Evolutionary conservation across 1,284 basidiomycete genomes (phyloP).

Genomic region (Singerocomus inundabilis): DNA sequence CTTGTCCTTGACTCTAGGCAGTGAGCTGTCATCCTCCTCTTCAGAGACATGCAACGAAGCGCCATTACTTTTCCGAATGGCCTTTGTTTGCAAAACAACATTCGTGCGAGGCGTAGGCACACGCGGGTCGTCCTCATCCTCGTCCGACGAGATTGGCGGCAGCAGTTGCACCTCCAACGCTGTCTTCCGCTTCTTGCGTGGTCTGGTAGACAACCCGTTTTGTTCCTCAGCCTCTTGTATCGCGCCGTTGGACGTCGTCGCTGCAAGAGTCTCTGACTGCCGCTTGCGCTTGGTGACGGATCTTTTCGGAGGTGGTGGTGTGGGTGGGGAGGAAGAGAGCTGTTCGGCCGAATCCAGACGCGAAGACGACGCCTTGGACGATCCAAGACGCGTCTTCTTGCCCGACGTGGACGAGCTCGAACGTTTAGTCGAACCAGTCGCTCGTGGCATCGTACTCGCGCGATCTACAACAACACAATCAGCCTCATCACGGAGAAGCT

Average conservation of each 20-base stretch:
- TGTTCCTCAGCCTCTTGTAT: neutral
- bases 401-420: slow-evolving; percentile 10
- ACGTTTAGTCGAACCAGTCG: slow-evolving; percentile 18
- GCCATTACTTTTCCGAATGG: neutral
- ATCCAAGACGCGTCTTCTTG: slow-evolving; percentile 17
- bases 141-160: slow-evolving; percentile 13
- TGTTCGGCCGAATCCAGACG: slow-evolving; percentile 6
- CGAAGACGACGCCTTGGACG: slow-evolving; percentile 8
- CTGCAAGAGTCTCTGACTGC: neutral
- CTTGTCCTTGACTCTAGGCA: slow-evolving; percentile 8
- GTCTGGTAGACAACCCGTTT: slow-evolving; percentile 7
- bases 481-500: too few species aligned
- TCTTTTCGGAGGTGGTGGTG: slow-evolving; percentile 1
- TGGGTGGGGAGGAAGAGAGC: neutral
- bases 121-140: slow-evolving; percentile 3
- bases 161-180: slow-evolving; percentile 10
- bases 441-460: slow-evolving; percentile 16
- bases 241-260: neutral
- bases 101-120: neutral
- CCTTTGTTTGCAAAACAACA: neutral
- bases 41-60: neutral
- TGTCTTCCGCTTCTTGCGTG: slow-evolving; percentile 23
- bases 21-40: slow-evolving; percentile 1
- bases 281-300: slow-evolving; percentile 23
- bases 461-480: too few species aligned